Percentiles rank a stretch among this genome's conserved stretches.
phyloP scores from a whole-genome alignment of 345 rosid genomes.

The Eutrema heterophyllum region DNA sequence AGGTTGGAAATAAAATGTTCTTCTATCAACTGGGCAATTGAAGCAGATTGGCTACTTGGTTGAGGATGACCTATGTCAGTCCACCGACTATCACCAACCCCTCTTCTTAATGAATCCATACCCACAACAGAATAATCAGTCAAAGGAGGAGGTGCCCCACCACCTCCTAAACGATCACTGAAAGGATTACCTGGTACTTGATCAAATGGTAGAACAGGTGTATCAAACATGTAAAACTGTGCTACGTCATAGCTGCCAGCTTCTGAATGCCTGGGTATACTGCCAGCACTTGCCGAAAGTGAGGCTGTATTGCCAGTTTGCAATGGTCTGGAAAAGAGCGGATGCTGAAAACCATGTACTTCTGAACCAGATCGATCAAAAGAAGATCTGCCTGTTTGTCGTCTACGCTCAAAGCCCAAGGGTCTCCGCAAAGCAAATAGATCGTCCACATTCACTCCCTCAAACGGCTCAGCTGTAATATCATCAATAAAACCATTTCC shows the following conservation, averaged over 20 bases:
- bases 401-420: constrained; percentile 82
- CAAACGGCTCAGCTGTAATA: constrained; percentile 92
- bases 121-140: constrained; percentile 71
- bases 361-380: constrained; percentile 68
- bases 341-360: constrained; percentile 87
- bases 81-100: constrained; percentile 86
- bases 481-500: constrained; percentile 75
- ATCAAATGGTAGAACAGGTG: constrained; percentile 81
- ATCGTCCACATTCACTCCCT: constrained; percentile 93
- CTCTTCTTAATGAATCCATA: constrained; percentile 79
- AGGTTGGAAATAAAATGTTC: constrained; percentile 75
- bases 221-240: constrained; percentile 90
- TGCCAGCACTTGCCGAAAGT: constrained; percentile 62
- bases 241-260: constrained; percentile 73
- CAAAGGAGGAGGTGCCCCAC: constrained; percentile 73
- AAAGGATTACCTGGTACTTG: constrained; percentile 61
- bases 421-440: constrained; percentile 88
- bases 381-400: constrained; percentile 69
- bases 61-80: constrained; percentile 96
- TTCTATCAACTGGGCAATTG: constrained; percentile 84
- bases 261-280: constrained; percentile 71
- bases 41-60: constrained; percentile 68
- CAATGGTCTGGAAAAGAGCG: constrained; percentile 77
- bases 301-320: constrained; percentile 64
- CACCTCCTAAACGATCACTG: constrained; percentile 62